These are phyloP conservation scores for Penicillium sp. DNA, from an alignment of 2,329 filamentous ascomycete genomes.

Conservation along the genomic window DNA sequence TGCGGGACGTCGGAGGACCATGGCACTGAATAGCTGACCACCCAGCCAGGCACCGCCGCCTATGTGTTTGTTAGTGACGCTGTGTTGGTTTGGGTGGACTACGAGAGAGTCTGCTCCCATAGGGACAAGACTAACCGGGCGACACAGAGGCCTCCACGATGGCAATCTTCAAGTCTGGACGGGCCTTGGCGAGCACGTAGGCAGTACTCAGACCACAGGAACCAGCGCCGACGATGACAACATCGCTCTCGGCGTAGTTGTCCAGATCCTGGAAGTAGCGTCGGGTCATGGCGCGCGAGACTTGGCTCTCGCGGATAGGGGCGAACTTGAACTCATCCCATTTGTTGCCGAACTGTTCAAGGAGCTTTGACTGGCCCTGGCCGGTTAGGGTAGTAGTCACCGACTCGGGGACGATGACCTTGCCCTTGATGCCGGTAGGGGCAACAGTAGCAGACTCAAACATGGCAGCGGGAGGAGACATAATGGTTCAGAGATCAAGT, in stretches of 20 bases:
- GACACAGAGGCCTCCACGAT: slow-evolving; percentile 82
- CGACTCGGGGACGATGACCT: slow-evolving; percentile 42
- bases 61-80: slow-evolving; percentile 13
- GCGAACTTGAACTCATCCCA: slow-evolving; percentile 77
- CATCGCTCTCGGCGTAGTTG: slow-evolving; percentile 80
- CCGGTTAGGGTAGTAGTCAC: slow-evolving; percentile 29
- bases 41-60: slow-evolving; percentile 88
- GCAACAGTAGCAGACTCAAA: slow-evolving; percentile 41
- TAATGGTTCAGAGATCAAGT: slow-evolving; percentile 42
- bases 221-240: slow-evolving; percentile 85
- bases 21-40: slow-evolving; percentile 86
- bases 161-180: slow-evolving; percentile 83
- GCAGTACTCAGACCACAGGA: slow-evolving; percentile 79
- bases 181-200: slow-evolving; percentile 71
- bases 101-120: background rate
- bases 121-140: slow-evolving; percentile 44
- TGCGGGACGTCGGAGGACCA: slow-evolving; percentile 90
- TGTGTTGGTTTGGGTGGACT: background rate
- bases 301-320: slow-evolving; percentile 82
- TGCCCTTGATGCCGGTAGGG: slow-evolving; percentile 34
- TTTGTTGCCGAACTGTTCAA: slow-evolving; percentile 61
- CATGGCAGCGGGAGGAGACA: slow-evolving; percentile 70
- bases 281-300: slow-evolving; percentile 84
- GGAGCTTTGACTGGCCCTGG: slow-evolving; percentile 45
- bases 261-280: slow-evolving; percentile 89